Evolutionary conservation across 164 flowering plant species (phyloP), one percentile per base, ranked within the genome.

Genomic region (Chimonanthus praecox): DNA sequence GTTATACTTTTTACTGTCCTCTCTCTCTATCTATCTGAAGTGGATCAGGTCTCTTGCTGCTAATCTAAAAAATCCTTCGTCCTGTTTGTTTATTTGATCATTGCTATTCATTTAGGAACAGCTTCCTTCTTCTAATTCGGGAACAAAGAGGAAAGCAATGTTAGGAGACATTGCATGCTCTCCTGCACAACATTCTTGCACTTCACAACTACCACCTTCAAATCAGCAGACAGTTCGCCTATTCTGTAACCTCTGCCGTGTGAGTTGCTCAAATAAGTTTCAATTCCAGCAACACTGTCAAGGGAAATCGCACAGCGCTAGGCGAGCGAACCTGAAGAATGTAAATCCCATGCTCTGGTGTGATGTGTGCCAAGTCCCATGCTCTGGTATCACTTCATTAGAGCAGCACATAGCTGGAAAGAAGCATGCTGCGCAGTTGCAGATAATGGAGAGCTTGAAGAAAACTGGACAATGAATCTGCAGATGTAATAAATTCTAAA

Each of bases 271-370:
- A 16, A 44, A 48, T 66, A 3, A 6, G 5, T 44, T 66, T 45
- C 11, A 45, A 47, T n/a, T 66, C 68, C 46, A 13, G 15, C 68
- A 66, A 13, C 68, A 66, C 68, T n/a, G 2, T 45, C n/a, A 1
- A 66, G 68, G 68, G 48, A 66, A 66, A 48, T 47, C 44, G 13
- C 68, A 66, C 49, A 66, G 45, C 21, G 68, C 68, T 45, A 11
- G 4, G 68, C n/a, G 13, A 44, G 68, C 44, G 68, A 66, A 44
- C n/a, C 7, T 44, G 48, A 66, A 44, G 2, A 11, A 5, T 5
- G 13, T 44, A n/a, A 66, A 11, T 11, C 4, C 3, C 18, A 13
- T 4, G 11, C 45, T 66, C 49, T 66, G n/a, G 16, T 66, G 68
- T 44, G 68, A 66, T 15, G 13, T 66, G 18, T 66, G 49, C 1